Conservation (phyloP, 495 filamentous ascomycete genomes). For the Neurospora sp. region DNA sequence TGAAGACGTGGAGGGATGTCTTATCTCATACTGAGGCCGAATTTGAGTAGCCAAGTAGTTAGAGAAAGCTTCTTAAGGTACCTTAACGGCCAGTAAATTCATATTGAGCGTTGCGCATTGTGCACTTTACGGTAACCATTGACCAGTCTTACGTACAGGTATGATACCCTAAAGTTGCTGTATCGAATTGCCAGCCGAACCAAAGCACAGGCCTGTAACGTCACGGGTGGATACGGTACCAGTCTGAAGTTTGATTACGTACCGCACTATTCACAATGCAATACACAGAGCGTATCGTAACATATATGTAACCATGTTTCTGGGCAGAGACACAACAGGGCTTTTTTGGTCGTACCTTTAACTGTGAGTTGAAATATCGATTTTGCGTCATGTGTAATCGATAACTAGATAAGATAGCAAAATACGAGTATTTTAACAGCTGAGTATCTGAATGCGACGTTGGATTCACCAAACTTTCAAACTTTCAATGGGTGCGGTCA, state of each 20-base stretch:
- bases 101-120: neutral
- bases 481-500: neutral
- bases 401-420: neutral
- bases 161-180: neutral
- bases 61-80: neutral
- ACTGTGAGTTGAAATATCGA: neutral
- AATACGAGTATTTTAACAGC: neutral
- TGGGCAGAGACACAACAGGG: neutral
- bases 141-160: neutral
- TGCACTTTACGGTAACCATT: neutral
- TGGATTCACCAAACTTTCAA: neutral
- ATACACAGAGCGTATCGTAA: neutral
- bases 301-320: neutral
- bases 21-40: neutral
- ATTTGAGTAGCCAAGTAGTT: neutral
- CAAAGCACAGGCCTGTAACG: neutral
- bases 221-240: neutral
- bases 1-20: neutral
- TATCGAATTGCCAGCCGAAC: neutral
- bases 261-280: neutral
- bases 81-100: neutral
- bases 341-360: neutral
- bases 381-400: neutral
- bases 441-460: neutral
- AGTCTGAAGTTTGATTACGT: neutral